These are phyloP conservation scores for Fusarium foetens DNA, from an alignment of 2,329 filamentous ascomycete genomes.

Conservation along the genomic window DNA sequence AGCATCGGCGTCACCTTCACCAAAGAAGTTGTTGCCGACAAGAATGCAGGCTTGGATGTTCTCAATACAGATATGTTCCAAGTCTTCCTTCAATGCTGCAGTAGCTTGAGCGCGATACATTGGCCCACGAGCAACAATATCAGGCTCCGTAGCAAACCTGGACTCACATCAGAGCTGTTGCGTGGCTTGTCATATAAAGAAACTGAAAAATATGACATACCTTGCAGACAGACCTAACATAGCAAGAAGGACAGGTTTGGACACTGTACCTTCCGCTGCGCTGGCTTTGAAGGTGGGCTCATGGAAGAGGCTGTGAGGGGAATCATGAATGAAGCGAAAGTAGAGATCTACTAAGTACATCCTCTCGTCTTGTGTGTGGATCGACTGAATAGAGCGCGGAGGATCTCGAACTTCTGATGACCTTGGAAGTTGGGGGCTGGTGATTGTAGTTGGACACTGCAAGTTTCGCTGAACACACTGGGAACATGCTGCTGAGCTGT, in stretches of 20 bases:
- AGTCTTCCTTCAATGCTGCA: slow-evolving; percentile 43
- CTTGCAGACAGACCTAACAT: slow-evolving; percentile 40
- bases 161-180: not conserved
- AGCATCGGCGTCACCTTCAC: slow-evolving; percentile 44
- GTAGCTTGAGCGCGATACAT: slow-evolving; percentile 31
- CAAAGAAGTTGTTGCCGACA: slow-evolving; percentile 47
- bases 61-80: slow-evolving; percentile 48
- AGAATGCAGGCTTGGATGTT: slow-evolving; percentile 50
- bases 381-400: not conserved
- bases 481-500: slow-evolving; percentile 2
- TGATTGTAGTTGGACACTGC: slow-evolving; percentile 5
- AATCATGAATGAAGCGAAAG: slow-evolving; percentile 37
- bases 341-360: slow-evolving; percentile 34
- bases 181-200: too few relatives aligned
- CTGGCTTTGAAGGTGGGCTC: slow-evolving; percentile 29
- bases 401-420: not conserved
- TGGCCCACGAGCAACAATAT: slow-evolving; percentile 24
- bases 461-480: slow-evolving; percentile 32
- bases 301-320: slow-evolving; percentile 41
- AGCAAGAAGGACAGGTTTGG: slow-evolving; percentile 29
- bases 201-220: not conserved
- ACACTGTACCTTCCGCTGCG: slow-evolving; percentile 9
- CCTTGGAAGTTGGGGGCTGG: not conserved
- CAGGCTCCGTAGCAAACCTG: slow-evolving; percentile 27
- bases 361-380: not conserved